phyloP scores from a whole-genome alignment of 2,329 filamentous ascomycete species.

The Cladosporium sp. region DNA sequence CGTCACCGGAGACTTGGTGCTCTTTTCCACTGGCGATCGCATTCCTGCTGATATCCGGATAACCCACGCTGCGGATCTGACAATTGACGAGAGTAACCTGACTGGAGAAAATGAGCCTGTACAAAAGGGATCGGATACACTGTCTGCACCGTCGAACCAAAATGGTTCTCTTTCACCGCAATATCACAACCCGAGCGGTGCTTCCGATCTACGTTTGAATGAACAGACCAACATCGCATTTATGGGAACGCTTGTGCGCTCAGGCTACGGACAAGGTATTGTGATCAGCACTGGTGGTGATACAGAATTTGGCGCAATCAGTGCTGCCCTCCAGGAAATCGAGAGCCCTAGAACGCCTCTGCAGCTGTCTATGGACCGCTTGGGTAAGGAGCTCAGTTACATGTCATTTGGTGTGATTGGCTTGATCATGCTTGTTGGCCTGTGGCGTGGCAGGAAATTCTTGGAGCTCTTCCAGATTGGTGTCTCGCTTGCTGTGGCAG shows the following conservation, averaged over 20 bases:
- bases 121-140: slow-evolving; percentile 68
- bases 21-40: slow-evolving; percentile 94
- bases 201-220: slow-evolving; percentile 67
- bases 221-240: slow-evolving; percentile 91
- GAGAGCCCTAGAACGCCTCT: slow-evolving; percentile 93
- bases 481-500: slow-evolving; percentile 92
- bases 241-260: slow-evolving; percentile 95
- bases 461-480: slow-evolving; percentile 98
- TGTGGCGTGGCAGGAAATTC: slow-evolving; percentile 84
- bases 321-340: slow-evolving; percentile 88
- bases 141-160: slow-evolving; percentile 39
- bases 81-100: slow-evolving; percentile 94
- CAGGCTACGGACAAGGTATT: slow-evolving; percentile 90
- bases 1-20: slow-evolving; percentile 87
- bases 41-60: slow-evolving; percentile 96
- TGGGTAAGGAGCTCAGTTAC: slow-evolving; percentile 94
- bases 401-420: slow-evolving; percentile 94
- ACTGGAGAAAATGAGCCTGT: slow-evolving; percentile 97
- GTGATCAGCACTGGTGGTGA: slow-evolving; percentile 94
- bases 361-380: slow-evolving; percentile 94
- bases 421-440: slow-evolving; percentile 86
- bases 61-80: slow-evolving; percentile 83
- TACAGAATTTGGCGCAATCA: slow-evolving; percentile 96
- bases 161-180: slow-evolving; percentile 49
- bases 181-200: slow-evolving; percentile 60